These are phyloP conservation scores for Pachyrhizus erosus DNA, from an alignment of 306 rosid genomes.

Conservation along the genomic window DNA sequence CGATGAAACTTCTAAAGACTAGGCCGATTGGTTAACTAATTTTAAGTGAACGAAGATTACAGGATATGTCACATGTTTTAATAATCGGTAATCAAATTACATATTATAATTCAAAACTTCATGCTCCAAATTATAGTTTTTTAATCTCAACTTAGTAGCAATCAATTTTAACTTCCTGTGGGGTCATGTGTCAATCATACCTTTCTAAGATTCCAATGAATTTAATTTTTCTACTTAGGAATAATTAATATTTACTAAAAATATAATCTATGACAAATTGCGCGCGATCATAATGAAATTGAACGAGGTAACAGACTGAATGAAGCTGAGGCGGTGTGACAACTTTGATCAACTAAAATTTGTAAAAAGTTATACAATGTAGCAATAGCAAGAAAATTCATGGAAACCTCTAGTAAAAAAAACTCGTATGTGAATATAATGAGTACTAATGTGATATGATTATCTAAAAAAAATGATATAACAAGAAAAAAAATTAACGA, in stretches of 20 bases:
- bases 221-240: background rate
- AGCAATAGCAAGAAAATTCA: background rate
- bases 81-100: background rate
- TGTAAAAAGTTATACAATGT: background rate
- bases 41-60: background rate
- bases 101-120: background rate
- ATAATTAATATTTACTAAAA: background rate
- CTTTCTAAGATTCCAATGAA: background rate
- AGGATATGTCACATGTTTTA: background rate
- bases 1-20: too few species aligned
- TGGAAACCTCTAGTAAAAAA: too few species aligned
- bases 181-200: slow-evolving; percentile 21
- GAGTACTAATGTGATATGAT: too few species aligned
- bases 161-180: slow-evolving; percentile 12
- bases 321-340: background rate
- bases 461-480: too few species aligned
- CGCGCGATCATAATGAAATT: slow-evolving; percentile 12
- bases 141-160: background rate
- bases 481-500: background rate
- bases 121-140: background rate
- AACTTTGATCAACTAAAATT: slow-evolving; percentile 23
- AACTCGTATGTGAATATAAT: too few species aligned
- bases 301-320: background rate
- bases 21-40: too few species aligned
- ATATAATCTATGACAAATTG: background rate